Conservation (phyloP, 352 stramenopile genomes). For the Phytopythium oedochilum region DNA sequence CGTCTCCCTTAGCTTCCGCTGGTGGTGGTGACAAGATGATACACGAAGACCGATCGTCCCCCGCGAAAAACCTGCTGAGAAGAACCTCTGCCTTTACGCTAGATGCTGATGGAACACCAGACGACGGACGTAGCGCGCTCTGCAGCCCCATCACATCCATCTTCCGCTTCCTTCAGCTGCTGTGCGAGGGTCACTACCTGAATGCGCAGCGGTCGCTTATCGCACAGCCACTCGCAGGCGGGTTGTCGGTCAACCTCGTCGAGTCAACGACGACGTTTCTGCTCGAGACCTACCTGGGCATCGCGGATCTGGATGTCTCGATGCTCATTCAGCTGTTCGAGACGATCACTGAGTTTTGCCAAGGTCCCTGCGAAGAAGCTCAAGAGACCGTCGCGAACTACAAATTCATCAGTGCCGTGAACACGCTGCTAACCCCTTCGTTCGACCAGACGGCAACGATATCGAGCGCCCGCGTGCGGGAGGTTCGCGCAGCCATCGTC, state of each 20-base stretch:
- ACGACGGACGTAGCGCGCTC: not conserved
- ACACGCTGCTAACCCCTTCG: constrained; percentile 56
- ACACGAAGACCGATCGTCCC: not conserved
- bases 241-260: constrained; percentile 43
- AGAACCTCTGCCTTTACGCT: not conserved
- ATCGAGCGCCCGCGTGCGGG: constrained; percentile 11
- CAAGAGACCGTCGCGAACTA: constrained; percentile 72
- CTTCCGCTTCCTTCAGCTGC: constrained; percentile 68
- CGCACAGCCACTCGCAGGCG: constrained; percentile 18
- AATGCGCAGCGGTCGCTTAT: constrained; percentile 58
- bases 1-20: not conserved
- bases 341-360: constrained; percentile 76
- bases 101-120: not conserved
- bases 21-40: not conserved
- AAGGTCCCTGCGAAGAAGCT: constrained; percentile 64
- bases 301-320: constrained; percentile 43
- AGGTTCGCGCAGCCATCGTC: constrained; percentile 49
- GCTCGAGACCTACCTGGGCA: constrained; percentile 47
- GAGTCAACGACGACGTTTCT: constrained; percentile 64
- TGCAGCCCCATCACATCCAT: constrained; percentile 32
- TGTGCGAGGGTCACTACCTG: constrained; percentile 72
- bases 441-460: constrained; percentile 19
- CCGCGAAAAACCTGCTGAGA: constrained; percentile 1
- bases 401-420: constrained; percentile 72
- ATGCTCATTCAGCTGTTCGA: constrained; percentile 72